Conservation (phyloP, 805 yeast genomes). For the Suhomyces vadensis region DNA sequence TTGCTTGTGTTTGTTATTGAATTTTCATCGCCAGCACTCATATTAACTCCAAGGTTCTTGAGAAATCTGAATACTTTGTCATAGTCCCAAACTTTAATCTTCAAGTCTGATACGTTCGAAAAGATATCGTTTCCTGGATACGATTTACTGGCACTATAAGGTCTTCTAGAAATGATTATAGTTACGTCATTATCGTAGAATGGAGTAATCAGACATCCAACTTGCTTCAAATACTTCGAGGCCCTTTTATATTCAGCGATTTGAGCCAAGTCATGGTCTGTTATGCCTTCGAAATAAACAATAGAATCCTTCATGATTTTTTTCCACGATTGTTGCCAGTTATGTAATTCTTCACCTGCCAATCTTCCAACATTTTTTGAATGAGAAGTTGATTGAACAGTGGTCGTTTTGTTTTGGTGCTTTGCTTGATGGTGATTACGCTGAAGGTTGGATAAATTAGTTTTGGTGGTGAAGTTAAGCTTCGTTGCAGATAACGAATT, state of each 20-base stretch:
- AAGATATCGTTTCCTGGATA: conserved; percentile 63
- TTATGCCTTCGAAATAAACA: conserved; percentile 61
- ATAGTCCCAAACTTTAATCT: conserved; percentile 82
- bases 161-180: conserved; percentile 73
- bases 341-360: conserved; percentile 48
- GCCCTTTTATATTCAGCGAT: conserved; percentile 45
- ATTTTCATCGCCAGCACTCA: conserved; percentile 6
- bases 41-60: conserved; percentile 51
- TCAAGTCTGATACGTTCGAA: conserved; percentile 56
- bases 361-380: conserved; percentile 25
- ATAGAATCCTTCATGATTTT: conserved; percentile 58
- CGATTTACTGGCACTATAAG: conserved; percentile 38
- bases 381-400: conserved; percentile 6
- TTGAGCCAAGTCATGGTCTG: conserved; percentile 36
- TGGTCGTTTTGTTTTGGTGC: not conserved
- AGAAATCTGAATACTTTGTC: conserved; percentile 83
- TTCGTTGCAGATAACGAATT: conserved; percentile 1
- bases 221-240: conserved; percentile 43
- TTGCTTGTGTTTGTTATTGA: conserved; percentile 2
- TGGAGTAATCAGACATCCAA: conserved; percentile 48
- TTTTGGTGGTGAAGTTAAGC: not conserved
- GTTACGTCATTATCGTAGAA: conserved; percentile 61
- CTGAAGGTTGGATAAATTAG: not conserved
- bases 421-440: not conserved
- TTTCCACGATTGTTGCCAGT: conserved; percentile 70